These are phyloP conservation scores for Salix dunnii DNA, from an alignment of 345 rosid species.

Conservation along the genomic window DNA sequence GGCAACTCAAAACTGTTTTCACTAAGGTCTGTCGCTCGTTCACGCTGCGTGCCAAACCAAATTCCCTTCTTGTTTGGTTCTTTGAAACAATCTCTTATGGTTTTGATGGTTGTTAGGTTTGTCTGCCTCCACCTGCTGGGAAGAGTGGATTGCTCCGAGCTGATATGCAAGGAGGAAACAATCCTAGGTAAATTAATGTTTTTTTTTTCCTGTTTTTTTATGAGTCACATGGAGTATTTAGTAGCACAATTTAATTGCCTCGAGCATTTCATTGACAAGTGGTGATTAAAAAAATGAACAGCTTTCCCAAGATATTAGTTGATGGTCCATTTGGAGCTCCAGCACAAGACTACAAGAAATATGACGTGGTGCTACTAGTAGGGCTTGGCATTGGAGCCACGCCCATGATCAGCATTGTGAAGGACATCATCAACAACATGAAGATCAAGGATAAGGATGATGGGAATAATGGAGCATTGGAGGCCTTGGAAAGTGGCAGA, in stretches of 20 bases:
- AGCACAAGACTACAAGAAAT: conserved; percentile 89
- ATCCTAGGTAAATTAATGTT: conserved; percentile 23
- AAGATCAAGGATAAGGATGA: conserved; percentile 42
- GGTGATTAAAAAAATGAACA: conserved; percentile 7
- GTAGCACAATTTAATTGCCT: not conserved
- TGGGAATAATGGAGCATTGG: not conserved
- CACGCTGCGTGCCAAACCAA: not conserved
- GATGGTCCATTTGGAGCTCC: conserved; percentile 95
- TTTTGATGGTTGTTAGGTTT: conserved; percentile 24
- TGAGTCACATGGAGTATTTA: not conserved
- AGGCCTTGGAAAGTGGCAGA: not conserved
- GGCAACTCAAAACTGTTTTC: conserved; percentile 69
- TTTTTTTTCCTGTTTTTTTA: too few relatives aligned
- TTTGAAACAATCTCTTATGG: not conserved
- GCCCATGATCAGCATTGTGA: conserved; percentile 86
- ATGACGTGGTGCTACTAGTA: conserved; percentile 75
- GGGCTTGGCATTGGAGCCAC: conserved; percentile 95
- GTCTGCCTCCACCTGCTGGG: conserved; percentile 57
- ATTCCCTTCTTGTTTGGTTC: not conserved
- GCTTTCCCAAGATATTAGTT: conserved; percentile 70
- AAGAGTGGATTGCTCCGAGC: conserved; percentile 66
- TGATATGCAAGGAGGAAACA: conserved; percentile 39
- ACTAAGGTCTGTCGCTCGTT: conserved; percentile 44
- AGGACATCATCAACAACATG: conserved; percentile 87
- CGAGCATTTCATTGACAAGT: not conserved